Evolutionary conservation across 179 eudicot species (phyloP).

Genomic region (Beta lomatogona): DNA sequence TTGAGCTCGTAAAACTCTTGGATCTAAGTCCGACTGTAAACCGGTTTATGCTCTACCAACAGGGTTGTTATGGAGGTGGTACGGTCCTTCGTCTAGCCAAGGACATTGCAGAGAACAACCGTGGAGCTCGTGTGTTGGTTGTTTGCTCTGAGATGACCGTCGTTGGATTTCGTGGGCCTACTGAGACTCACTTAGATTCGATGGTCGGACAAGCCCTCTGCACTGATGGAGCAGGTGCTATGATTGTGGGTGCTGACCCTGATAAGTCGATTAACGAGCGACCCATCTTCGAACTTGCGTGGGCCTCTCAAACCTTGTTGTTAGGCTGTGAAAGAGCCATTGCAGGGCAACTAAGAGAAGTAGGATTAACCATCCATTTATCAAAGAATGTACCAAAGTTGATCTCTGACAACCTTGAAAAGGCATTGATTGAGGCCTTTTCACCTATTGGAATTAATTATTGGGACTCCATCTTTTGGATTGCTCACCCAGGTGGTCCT

Average conservation of each 20-base stretch:
- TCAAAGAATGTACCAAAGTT: not conserved
- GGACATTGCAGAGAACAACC: too few relatives aligned
- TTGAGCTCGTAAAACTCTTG: too few relatives aligned
- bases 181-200: not conserved
- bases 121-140: too few relatives aligned
- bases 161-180: constrained; percentile 8
- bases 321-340: not conserved
- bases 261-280: not conserved
- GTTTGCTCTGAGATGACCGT: not conserved
- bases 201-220: constrained; percentile 4
- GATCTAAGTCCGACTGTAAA: too few relatives aligned
- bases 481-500: not conserved
- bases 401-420: not conserved
- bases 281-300: not conserved
- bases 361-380: constrained; percentile 4
- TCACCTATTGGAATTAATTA: not conserved
- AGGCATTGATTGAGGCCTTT: not conserved
- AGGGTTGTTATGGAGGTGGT: too few relatives aligned
- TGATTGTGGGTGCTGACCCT: constrained; percentile 8
- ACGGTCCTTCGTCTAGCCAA: too few relatives aligned
- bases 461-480: not conserved
- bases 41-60: too few relatives aligned
- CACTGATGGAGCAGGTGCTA: not conserved
- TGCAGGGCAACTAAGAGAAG: constrained; percentile 5
- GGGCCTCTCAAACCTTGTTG: constrained; percentile 1